phyloP scores from a whole-genome alignment of 2,329 filamentous ascomycete genomes.

The Biscogniauxia sp. region DNA sequence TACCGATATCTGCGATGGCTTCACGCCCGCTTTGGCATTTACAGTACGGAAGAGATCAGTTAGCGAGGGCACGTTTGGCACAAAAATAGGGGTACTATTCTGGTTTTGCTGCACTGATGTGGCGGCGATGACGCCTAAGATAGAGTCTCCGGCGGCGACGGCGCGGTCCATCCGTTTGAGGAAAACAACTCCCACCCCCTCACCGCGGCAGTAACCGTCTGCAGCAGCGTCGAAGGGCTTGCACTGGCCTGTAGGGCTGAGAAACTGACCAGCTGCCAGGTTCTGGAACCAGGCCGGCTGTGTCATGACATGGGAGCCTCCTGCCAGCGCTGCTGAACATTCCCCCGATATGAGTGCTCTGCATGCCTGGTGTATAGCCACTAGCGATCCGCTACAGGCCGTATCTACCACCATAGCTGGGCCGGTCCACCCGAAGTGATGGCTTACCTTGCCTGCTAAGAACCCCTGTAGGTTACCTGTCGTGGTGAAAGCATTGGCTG shows the following conservation, averaged over 20 bases:
- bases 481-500: conserved; percentile 23
- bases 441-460: conserved; percentile 24
- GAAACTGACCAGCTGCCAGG: conserved; percentile 25
- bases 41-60: conserved; percentile 28
- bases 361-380: conserved; percentile 36
- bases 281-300: conserved; percentile 23
- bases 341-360: conserved; percentile 29
- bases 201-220: conserved; percentile 52
- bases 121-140: conserved; percentile 37
- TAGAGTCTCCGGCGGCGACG: conserved; percentile 43
- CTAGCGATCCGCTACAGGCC: conserved; percentile 34
- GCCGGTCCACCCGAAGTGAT: conserved; percentile 34
- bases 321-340: conserved; percentile 31
- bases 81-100: conserved; percentile 37
- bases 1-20: conserved; percentile 21
- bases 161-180: conserved; percentile 48
- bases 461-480: conserved; percentile 22
- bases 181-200: conserved; percentile 44
- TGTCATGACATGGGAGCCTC: conserved; percentile 31
- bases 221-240: conserved; percentile 39
- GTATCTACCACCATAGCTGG: conserved; percentile 29
- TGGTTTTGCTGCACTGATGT: conserved; percentile 41
- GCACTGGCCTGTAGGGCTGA: conserved; percentile 25
- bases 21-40: conserved; percentile 18
- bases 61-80: conserved; percentile 35